These are phyloP conservation scores for Corchorus olitorius DNA, from an alignment of 345 rosid genomes.

Conservation along the genomic window DNA sequence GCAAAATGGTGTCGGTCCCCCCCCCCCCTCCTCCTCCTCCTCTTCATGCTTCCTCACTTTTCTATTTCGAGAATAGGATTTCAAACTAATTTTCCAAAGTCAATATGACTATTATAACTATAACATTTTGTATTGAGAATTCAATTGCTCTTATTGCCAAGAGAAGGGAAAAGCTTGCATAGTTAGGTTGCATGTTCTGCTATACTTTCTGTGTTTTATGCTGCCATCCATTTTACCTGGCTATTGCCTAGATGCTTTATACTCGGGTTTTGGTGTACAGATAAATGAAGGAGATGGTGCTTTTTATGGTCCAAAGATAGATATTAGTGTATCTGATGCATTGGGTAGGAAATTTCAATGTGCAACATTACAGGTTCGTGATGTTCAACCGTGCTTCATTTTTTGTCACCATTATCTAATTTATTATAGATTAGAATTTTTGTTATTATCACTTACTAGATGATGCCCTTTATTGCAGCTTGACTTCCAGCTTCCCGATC, in stretches of 20 bases:
- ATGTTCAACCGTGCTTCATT: not conserved
- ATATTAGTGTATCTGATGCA: slow-evolving; percentile 95
- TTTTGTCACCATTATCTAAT: not conserved
- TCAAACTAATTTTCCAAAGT: not conserved
- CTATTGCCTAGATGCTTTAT: slow-evolving; percentile 13
- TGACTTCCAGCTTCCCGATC: slow-evolving; percentile 93
- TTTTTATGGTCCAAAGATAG: slow-evolving; percentile 98
- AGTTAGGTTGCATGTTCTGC: not conserved
- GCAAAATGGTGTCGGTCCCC: too few relatives aligned
- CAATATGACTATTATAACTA: not conserved
- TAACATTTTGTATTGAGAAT: not conserved
- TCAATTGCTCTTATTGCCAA: not conserved
- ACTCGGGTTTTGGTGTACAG: slow-evolving; percentile 41
- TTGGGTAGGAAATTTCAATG: slow-evolving; percentile 93
- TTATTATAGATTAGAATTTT: slow-evolving; percentile 11
- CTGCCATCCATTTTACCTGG: not conserved
- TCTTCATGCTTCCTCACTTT: not conserved
- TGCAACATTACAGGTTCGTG: slow-evolving; percentile 87
- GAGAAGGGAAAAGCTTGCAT: not conserved
- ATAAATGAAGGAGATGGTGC: slow-evolving; percentile 94
- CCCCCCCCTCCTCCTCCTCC: too few relatives aligned
- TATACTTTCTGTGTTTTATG: slow-evolving; percentile 8
- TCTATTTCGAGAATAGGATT: not conserved
- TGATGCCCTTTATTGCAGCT: slow-evolving; percentile 56
- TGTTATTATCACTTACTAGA: slow-evolving; percentile 22